A percentile compares a stretch with the other conserved stretches of the same genome.
These are phyloP conservation scores for Cystoderma amianthinum DNA, from an alignment of 768 basidiomycete species.

Conservation along the genomic window DNA sequence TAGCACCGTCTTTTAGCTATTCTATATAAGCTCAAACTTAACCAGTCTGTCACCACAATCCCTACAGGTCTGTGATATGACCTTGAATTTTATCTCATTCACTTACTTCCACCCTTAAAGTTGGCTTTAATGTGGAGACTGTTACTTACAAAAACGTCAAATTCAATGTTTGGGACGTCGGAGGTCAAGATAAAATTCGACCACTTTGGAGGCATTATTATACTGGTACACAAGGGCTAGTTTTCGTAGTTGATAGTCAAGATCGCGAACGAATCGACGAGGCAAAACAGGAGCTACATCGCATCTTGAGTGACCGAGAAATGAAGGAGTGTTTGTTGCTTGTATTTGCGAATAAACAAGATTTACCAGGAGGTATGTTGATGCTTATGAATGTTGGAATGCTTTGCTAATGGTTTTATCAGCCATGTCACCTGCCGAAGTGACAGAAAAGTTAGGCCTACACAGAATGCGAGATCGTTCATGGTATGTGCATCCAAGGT, in stretches of 20 bases:
- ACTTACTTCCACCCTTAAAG: slow-evolving; percentile 26
- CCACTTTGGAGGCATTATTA: slow-evolving; percentile 99
- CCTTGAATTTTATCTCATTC: background rate
- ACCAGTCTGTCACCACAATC: slow-evolving; percentile 97
- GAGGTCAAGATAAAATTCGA: slow-evolving; percentile 99
- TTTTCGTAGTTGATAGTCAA: slow-evolving; percentile 96
- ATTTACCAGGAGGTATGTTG: slow-evolving; percentile 85
- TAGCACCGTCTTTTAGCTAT: slow-evolving; percentile 55
- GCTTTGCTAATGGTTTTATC: slow-evolving; percentile 5
- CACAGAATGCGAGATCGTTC: slow-evolving; percentile 95
- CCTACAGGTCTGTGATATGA: slow-evolving; percentile 68
- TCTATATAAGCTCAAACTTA: slow-evolving; percentile 97
- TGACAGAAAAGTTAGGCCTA: slow-evolving; percentile 93
- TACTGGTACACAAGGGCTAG: slow-evolving; percentile 96
- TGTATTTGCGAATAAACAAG: slow-evolving; percentile 99
- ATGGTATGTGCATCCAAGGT: slow-evolving; percentile 99
- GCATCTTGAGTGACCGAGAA: slow-evolving; percentile 93
- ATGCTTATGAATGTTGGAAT: background rate
- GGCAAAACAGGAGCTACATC: slow-evolving; percentile 91
- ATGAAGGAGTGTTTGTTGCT: slow-evolving; percentile 97
- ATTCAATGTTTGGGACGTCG: slow-evolving; percentile 95
- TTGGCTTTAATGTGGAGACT: slow-evolving; percentile 99
- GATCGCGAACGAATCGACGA: slow-evolving; percentile 95
- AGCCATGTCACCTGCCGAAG: slow-evolving; percentile 99
- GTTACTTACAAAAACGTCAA: slow-evolving; percentile 99